phyloP scores from a whole-genome alignment of 129 eudicot species.

The Rutidosis leptorrhynchoides region DNA sequence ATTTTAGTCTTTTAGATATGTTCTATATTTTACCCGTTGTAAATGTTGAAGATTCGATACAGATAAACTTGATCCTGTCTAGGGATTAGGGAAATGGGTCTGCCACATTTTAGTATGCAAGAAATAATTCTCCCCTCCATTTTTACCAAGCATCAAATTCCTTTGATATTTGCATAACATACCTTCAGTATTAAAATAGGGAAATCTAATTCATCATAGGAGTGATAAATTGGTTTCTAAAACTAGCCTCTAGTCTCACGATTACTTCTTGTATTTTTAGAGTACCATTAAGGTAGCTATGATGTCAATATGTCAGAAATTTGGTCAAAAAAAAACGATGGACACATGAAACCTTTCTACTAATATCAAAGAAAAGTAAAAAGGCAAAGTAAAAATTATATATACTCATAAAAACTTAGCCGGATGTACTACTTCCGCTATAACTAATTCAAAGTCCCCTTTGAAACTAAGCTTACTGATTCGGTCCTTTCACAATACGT shows the following conservation, averaged over 20 bases:
- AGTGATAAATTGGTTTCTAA: background rate
- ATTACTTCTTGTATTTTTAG: background rate
- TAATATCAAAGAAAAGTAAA: background rate
- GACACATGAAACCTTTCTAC: constrained; percentile 12
- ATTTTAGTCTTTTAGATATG: too few relatives aligned
- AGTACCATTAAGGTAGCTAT: background rate
- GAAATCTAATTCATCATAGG: background rate
- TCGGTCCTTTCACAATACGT: background rate
- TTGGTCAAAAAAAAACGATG: background rate
- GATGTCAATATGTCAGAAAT: constrained; percentile 5
- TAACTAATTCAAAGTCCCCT: background rate
- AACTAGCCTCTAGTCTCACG: background rate
- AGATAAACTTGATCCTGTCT: too few relatives aligned
- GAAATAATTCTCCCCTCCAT: background rate
- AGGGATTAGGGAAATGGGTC: too few relatives aligned
- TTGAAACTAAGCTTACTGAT: background rate
- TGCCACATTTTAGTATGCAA: background rate
- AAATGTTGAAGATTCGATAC: too few relatives aligned
- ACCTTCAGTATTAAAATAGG: background rate
- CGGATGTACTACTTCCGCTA: constrained; percentile 2
- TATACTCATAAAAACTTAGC: background rate
- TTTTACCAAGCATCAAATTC: background rate
- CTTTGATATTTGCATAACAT: background rate
- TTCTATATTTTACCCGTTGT: too few relatives aligned
- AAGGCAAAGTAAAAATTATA: background rate